phyloP scores from a whole-genome alignment of 2,329 filamentous ascomycete genomes.

The Ceratocystis harringtonii region DNA sequence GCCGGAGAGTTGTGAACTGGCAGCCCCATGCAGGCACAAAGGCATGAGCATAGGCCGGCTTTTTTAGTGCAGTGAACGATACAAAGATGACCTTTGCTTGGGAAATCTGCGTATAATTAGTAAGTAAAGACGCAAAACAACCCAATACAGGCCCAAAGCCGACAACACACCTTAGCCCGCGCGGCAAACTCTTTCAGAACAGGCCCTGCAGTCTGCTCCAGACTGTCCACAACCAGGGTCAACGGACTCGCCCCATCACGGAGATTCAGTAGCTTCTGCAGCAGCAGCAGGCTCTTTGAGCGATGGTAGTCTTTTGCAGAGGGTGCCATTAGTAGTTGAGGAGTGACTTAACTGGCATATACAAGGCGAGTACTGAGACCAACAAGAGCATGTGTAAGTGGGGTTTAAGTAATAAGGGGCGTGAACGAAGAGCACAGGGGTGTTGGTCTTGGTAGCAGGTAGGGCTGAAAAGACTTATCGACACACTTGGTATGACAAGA shows the following conservation, averaged over 20 bases:
- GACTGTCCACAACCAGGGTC: slow-evolving; percentile 68
- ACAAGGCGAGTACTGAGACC: not conserved
- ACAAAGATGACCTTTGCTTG: slow-evolving; percentile 61
- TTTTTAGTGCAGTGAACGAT: slow-evolving; percentile 58
- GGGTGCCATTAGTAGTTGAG: slow-evolving; percentile 34
- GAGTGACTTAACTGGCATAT: no score
- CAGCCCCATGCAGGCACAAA: slow-evolving; percentile 52
- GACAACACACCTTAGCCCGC: slow-evolving; percentile 49
- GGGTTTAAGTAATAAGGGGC: not conserved
- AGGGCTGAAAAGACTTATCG: not conserved
- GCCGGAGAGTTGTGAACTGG: slow-evolving; percentile 38
- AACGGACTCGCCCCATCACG: slow-evolving; percentile 72
- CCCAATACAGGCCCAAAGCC: not conserved
- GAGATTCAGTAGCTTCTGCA: slow-evolving; percentile 67
- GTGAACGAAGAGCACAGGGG: not conserved
- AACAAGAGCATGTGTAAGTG: not conserved
- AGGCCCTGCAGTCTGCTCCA: slow-evolving; percentile 64
- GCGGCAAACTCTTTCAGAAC: slow-evolving; percentile 59
- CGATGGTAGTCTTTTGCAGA: slow-evolving; percentile 50
- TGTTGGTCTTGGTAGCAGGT: not conserved
- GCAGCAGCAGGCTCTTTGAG: slow-evolving; percentile 69
- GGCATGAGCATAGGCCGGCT: slow-evolving; percentile 48
- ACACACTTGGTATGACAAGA: not conserved
- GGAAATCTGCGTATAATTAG: slow-evolving; percentile 25
- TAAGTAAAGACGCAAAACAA: not conserved